phyloP scores from a whole-genome alignment of 1,139 yeast species.

The Blastobotrys buckinghamii region DNA sequence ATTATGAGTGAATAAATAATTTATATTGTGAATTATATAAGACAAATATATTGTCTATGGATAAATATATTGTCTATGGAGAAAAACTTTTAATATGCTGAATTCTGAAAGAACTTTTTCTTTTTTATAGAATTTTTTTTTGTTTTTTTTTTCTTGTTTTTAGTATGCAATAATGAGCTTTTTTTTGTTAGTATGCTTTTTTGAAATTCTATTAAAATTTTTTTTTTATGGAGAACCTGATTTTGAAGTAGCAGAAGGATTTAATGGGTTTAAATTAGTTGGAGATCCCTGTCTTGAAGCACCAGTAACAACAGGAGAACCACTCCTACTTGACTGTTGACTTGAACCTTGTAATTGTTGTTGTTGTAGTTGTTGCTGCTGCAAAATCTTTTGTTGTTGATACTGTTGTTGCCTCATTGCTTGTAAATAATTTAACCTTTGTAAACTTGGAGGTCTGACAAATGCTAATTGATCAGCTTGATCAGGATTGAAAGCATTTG shows the following conservation, averaged over 20 bases:
- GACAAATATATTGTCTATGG: too few relatives aligned
- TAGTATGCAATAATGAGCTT: too few relatives aligned
- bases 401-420: conserved; percentile 22
- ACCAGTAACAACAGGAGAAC: background rate
- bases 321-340: conserved; percentile 3
- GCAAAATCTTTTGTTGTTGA: conserved; percentile 29
- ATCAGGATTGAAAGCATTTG: conserved; percentile 32
- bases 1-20: too few relatives aligned
- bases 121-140: too few relatives aligned
- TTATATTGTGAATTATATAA: too few relatives aligned
- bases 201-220: too few relatives aligned
- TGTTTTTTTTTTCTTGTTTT: too few relatives aligned
- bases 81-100: too few relatives aligned
- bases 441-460: conserved; percentile 35
- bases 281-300: background rate
- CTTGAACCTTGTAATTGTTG: conserved; percentile 24
- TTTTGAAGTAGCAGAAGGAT: background rate
- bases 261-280: too few relatives aligned
- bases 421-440: conserved; percentile 23
- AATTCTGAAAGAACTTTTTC: too few relatives aligned
- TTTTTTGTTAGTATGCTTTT: too few relatives aligned
- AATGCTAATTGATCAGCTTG: conserved; percentile 27
- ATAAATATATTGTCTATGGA: too few relatives aligned
- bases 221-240: background rate
- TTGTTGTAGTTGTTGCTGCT: conserved; percentile 28